Percentiles rank a stretch among this genome's conserved stretches.
These are phyloP conservation scores for Leptographium galeiforme DNA, from an alignment of 2,329 filamentous ascomycete genomes.

Conservation along the genomic window DNA sequence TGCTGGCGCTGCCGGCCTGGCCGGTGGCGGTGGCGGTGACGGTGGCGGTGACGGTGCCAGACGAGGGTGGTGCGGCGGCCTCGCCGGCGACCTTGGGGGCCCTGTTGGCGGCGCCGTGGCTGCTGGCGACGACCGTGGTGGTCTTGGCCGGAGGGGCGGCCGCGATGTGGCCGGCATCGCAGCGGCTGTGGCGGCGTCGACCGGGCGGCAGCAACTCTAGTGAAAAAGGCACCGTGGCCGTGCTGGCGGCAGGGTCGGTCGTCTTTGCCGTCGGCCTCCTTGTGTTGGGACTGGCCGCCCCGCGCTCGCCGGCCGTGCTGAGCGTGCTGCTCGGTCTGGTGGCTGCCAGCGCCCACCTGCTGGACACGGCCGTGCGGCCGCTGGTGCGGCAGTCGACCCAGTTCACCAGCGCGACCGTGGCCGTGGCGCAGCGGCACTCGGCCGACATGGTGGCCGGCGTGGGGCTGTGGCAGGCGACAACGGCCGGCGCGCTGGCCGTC, in stretches of 20 bases:
- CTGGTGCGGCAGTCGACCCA: slow-evolving; percentile 32
- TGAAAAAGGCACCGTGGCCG: slow-evolving; percentile 22
- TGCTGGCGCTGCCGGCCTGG: slow-evolving; percentile 27
- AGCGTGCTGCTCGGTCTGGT: slow-evolving; percentile 34
- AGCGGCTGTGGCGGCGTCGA: not conserved
- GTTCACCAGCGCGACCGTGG: slow-evolving; percentile 33
- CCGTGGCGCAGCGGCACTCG: slow-evolving; percentile 29
- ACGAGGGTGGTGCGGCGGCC: slow-evolving; percentile 24
- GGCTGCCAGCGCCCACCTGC: slow-evolving; percentile 25
- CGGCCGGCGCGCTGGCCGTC: slow-evolving; percentile 30
- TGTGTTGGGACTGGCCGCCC: slow-evolving; percentile 15
- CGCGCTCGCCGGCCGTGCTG: slow-evolving; percentile 25
- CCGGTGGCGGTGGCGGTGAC: no score
- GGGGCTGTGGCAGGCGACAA: slow-evolving; percentile 24
- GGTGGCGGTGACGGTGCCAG: no score
- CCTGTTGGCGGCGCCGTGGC: slow-evolving; percentile 30
- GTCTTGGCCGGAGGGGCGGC: not conserved
- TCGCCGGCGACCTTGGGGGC: slow-evolving; percentile 26
- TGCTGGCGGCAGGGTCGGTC: slow-evolving; percentile 25
- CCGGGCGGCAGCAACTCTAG: not conserved
- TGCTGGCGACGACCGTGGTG: slow-evolving; percentile 21
- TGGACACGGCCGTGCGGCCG: slow-evolving; percentile 28
- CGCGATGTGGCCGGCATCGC: not conserved
- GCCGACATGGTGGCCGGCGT: slow-evolving; percentile 35
- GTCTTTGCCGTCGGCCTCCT: slow-evolving; percentile 33